Percentiles rank a stretch among this genome's conserved stretches.
Evolutionary conservation across 73 alveolate species (phyloP).

Genomic region (Paramecium caudatum): DNA sequence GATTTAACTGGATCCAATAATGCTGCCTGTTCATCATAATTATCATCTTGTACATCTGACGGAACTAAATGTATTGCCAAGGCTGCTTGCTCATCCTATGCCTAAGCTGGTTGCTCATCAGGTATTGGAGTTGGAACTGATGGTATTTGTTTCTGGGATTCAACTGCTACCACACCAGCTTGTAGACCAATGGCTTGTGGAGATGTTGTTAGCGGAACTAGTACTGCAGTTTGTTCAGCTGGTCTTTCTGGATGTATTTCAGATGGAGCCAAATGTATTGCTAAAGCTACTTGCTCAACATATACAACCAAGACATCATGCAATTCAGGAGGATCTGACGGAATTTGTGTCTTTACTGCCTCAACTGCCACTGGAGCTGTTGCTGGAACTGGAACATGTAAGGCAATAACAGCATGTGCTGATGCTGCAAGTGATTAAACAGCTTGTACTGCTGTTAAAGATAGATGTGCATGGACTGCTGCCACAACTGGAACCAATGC

Average conservation of each 20-base stretch:
- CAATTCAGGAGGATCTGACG: constrained; percentile 43
- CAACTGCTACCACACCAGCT: neutral
- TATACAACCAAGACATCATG: constrained; percentile 32
- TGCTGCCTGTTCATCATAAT: neutral
- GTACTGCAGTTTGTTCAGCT: neutral
- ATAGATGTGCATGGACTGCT: constrained; percentile 41
- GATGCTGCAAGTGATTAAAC: neutral
- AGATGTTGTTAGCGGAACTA: neutral
- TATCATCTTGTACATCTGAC: constrained; percentile 30
- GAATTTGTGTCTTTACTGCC: constrained; percentile 14
- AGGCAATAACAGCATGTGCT: constrained; percentile 16
- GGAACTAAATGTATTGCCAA: constrained; percentile 52
- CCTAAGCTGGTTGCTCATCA: neutral
- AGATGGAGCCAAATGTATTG: neutral
- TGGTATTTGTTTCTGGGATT: constrained; percentile 47
- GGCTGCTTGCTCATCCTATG: constrained; percentile 17
- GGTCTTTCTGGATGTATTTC: neutral
- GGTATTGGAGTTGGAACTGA: constrained; percentile 50
- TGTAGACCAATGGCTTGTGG: neutral
- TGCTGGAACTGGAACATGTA: constrained; percentile 53
- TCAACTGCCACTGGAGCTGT: constrained; percentile 54
- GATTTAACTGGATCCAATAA: neutral
- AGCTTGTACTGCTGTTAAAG: neutral
- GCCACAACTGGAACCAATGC: constrained; percentile 1
- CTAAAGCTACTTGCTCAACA: neutral